Evolutionary conservation across 371 early-diverging fungal species (phyloP).

Genomic region (Rhizomucor pusillus): DNA sequence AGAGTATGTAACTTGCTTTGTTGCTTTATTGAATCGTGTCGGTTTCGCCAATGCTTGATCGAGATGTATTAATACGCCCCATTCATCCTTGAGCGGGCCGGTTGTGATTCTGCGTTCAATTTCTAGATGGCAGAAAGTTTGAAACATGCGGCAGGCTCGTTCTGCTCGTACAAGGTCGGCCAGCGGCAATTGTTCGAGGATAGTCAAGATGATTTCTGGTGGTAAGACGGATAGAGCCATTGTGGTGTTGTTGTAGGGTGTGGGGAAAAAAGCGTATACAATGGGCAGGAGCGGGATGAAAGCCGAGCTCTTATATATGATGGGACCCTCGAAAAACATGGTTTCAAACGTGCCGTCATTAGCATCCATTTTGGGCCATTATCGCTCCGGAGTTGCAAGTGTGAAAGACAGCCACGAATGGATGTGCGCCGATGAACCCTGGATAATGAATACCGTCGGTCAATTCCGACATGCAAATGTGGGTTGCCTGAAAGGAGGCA

Average conservation of each 20-base stretch:
- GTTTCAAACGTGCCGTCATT: neutral
- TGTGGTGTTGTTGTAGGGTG: neutral
- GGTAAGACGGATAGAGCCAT: conserved; percentile 30
- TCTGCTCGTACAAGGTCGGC: conserved; percentile 41
- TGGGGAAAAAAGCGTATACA: neutral
- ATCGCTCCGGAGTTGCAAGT: neutral
- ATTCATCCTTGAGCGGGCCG: conserved; percentile 24
- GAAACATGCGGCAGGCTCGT: conserved; percentile 33
- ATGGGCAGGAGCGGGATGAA: neutral
- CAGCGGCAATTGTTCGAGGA: conserved; percentile 35
- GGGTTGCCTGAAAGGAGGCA: no score
- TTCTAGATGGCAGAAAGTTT: conserved; percentile 33
- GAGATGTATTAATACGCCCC: conserved; percentile 41
- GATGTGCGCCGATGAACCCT: no score
- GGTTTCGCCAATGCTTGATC: conserved; percentile 35
- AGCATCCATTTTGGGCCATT: neutral
- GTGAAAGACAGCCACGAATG: no score
- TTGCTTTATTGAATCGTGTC: conserved; percentile 29
- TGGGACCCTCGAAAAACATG: conserved; percentile 1
- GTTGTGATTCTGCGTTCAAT: conserved; percentile 34
- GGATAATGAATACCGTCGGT: neutral
- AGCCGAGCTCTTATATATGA: neutral
- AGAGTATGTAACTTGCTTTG: conserved; percentile 32
- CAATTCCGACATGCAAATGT: no score
- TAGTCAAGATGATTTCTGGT: conserved; percentile 33